Conservation (phyloP, 306 rosid genomes). For the Arachis hypogaea region DNA sequence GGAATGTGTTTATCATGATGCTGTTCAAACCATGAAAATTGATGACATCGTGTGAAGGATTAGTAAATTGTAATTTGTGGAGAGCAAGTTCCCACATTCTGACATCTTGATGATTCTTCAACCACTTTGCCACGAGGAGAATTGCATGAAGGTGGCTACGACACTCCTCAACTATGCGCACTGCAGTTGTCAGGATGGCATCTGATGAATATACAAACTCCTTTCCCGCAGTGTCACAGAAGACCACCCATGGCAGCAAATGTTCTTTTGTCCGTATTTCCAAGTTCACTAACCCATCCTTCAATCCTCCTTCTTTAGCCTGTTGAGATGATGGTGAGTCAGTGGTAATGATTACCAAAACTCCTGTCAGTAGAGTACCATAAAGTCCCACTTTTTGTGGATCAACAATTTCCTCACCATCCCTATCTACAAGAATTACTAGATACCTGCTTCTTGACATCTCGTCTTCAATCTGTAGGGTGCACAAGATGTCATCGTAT, state of each 20-base stretch:
- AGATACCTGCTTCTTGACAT: background rate
- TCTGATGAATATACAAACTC: background rate
- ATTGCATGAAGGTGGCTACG: conserved; percentile 25
- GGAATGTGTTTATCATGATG: conserved; percentile 7
- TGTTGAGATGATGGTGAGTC: background rate
- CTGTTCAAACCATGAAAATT: conserved; percentile 2
- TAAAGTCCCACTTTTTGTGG: background rate
- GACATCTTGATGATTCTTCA: background rate
- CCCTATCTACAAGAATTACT: background rate
- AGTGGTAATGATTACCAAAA: conserved; percentile 4
- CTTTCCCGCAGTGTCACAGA: background rate
- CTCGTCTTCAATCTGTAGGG: background rate
- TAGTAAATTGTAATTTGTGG: background rate
- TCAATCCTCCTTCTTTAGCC: background rate
- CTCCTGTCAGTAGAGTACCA: background rate
- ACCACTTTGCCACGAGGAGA: background rate
- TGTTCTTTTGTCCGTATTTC: conserved; percentile 17
- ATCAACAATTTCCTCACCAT: background rate
- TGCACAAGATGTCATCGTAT: background rate
- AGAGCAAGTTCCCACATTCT: background rate
- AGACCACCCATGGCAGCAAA: conserved; percentile 17
- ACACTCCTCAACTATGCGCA: conserved; percentile 8
- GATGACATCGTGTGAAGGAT: background rate
- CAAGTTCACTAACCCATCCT: background rate
- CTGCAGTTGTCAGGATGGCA: background rate